Evolutionary conservation across 495 filamentous ascomycete genomes (phyloP).

Genomic region (Rhypophila decipiens): DNA sequence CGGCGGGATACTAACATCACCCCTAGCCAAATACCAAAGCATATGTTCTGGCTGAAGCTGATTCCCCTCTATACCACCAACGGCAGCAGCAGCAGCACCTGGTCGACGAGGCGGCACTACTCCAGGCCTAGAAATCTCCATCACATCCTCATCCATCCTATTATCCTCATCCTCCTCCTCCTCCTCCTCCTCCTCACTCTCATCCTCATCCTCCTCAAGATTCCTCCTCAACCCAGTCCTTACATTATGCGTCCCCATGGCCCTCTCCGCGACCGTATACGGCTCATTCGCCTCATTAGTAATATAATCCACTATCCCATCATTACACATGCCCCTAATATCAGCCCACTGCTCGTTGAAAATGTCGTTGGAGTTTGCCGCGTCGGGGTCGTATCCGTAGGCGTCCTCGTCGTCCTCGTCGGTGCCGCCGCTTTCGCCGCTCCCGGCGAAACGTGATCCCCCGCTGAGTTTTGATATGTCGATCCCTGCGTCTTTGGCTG

Average conservation of each 20-base stretch:
- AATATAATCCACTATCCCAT: conserved; percentile 34
- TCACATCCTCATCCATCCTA: conserved; percentile 33
- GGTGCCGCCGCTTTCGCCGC: conserved; percentile 20
- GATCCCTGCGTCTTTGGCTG: conserved; percentile 18
- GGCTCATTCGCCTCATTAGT: conserved; percentile 42
- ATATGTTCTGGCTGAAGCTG: conserved; percentile 20
- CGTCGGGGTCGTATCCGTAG: conserved; percentile 20
- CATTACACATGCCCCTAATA: conserved; percentile 29
- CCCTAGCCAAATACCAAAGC: conserved; percentile 28
- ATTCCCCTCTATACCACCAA: background rate
- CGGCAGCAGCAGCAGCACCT: background rate
- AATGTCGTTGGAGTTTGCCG: conserved; percentile 29
- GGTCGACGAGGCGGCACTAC: conserved; percentile 4
- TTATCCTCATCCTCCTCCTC: conserved; percentile 43
- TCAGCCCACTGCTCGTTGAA: conserved; percentile 37
- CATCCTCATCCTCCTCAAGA: conserved; percentile 50
- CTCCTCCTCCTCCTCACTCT: conserved; percentile 51
- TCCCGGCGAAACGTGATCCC: background rate
- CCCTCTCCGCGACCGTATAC: conserved; percentile 64
- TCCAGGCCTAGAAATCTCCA: conserved; percentile 25
- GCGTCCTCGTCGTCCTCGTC: conserved; percentile 21
- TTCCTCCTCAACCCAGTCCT: conserved; percentile 57
- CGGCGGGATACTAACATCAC: conserved; percentile 23
- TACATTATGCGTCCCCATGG: conserved; percentile 61
- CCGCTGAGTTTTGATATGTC: conserved; percentile 14